Base-by-base conservation (phyloP, 371 early-diverging fungal species). In the Funneliformis caledonium region DNA sequence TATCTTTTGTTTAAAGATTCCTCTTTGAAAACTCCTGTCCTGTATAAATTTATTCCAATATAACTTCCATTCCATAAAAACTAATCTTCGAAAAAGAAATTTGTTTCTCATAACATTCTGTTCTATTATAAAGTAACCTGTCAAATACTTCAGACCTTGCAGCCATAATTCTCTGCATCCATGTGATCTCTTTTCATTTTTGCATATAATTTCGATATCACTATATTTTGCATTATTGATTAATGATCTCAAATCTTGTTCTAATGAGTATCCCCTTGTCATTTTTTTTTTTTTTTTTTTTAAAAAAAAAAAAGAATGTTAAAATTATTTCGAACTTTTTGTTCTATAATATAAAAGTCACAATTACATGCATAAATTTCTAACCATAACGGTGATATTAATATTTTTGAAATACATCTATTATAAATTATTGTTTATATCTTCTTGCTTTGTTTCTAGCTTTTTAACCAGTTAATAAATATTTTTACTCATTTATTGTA, bases 41-140 rank as follows among this genome's bases (percentile, higher is more conserved):
- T 11, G 78, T 78, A 68, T 78, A 78, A 19, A 78, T 22, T 33
- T 42, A 78, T 37, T 78, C 69, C 33, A 78, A 56, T 9, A 78
- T 42, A 31, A 69, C 19, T 52, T 43, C 19, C 67, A 78, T 68
- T 16, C 37, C 4, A 14, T 48, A 11, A n/a, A 56, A 61, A 16
- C 37, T 8, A 12, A 78, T 52, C 10, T 68, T 42, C 14, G 67
- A 68, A 10, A 78, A 78, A 31, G 10, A 19, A 33, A 78, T 50
- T 10, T 48, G 31, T 12, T 26, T 48, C 52, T n/a, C n/a, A n/a
- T n/a, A n/a, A n/a, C n/a, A n/a, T n/a, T 65, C 67, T 73, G 11
- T 73, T 22, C 22, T 11, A n/a, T n/a, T 68, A 33, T 59, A 65
- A 56, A 75, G 22, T 16, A 59, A 56, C 56, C 33, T 31, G 31